Evolutionary conservation across 257 asterid species (phyloP), one percentile per base, ranked within the genome.

Genomic region (Solanum ossicruentum): DNA sequence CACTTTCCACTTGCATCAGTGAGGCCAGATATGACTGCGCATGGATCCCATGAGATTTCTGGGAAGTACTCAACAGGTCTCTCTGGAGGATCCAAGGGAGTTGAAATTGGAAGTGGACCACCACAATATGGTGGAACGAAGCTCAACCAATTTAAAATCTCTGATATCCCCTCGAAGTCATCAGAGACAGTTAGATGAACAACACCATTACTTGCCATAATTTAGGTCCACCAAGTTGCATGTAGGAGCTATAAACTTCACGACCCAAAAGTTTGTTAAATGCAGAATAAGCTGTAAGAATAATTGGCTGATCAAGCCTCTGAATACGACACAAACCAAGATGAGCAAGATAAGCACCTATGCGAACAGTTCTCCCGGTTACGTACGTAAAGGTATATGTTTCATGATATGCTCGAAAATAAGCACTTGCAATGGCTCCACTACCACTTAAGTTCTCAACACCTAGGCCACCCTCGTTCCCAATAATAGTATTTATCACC

Each of bases 171-270:
- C 90, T 97, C 98, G n/a, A 97, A 96, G 89, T 97, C 99, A 87
- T 97, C 98, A 3, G 94, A 92, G 57, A 97, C 98, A 0, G 98
- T 95, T 78, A 95, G 93, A 92, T 97, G 99, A 85, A 97, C 99
- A 5, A 95, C 98, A 61, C 99, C 98, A 57, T 95, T 95, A 8
- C 98, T 97, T 1, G 98, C 98, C 99, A 97, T 97, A 71, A 95
- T 95, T 97, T 95, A n/a, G 99, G 99, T 12, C 99, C 99, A 9
- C 99, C 98, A 12, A 97, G 98, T 83, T 97, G 99, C 98, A 95
- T 95, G 92, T 97, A 97, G 21, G 99, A 97, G 90, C 98, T 97
- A 69, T 97, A 95, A 21, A 97, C 98, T 89, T 97, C 99, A 84
- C 98, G 91, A 16, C 98, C 98, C 57, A 97, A 90, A 86, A 97